Percentiles rank a stretch among this genome's conserved stretches.
Evolutionary conservation across 148 eudicot species (phyloP).

Genomic region (Rhododendron molle): DNA sequence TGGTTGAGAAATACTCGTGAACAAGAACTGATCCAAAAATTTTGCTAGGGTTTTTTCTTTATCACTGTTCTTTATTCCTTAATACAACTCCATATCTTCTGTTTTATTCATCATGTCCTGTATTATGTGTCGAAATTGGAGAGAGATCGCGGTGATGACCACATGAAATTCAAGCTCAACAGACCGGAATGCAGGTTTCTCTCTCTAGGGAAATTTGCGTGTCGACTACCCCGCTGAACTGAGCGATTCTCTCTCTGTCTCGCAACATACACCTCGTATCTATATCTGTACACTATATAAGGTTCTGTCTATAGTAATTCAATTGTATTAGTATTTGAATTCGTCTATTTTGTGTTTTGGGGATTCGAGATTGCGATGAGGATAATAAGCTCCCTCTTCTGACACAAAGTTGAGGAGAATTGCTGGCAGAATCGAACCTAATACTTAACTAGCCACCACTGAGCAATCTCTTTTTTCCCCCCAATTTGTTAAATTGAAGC

Average conservation of each 20-base stretch:
- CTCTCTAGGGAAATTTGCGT: conserved; percentile 17
- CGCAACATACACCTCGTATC: not conserved
- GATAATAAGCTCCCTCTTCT: conserved; percentile 36
- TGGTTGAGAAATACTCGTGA: not conserved
- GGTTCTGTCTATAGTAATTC: not conserved
- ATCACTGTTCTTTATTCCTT: not conserved
- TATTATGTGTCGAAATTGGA: not conserved
- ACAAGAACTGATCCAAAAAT: not conserved
- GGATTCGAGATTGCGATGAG: conserved; percentile 23
- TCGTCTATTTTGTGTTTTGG: not conserved
- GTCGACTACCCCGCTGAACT: conserved; percentile 23
- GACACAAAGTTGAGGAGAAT: conserved; percentile 11
- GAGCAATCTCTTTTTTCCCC: conserved; percentile 1
- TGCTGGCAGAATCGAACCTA: conserved; percentile 23
- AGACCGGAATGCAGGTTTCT: conserved; percentile 61
- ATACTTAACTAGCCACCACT: conserved; percentile 2
- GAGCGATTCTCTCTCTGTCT: conserved; percentile 12
- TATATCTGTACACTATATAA: not conserved
- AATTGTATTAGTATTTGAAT: not conserved
- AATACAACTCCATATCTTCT: not conserved
- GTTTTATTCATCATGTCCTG: not conserved
- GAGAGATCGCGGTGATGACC: conserved; percentile 29
- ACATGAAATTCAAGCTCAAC: conserved; percentile 70
- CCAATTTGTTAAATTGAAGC: not conserved
- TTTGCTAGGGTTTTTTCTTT: not conserved